These are phyloP conservation scores for Coriaria nepalensis DNA, from an alignment of 306 rosid genomes.

Conservation along the genomic window DNA sequence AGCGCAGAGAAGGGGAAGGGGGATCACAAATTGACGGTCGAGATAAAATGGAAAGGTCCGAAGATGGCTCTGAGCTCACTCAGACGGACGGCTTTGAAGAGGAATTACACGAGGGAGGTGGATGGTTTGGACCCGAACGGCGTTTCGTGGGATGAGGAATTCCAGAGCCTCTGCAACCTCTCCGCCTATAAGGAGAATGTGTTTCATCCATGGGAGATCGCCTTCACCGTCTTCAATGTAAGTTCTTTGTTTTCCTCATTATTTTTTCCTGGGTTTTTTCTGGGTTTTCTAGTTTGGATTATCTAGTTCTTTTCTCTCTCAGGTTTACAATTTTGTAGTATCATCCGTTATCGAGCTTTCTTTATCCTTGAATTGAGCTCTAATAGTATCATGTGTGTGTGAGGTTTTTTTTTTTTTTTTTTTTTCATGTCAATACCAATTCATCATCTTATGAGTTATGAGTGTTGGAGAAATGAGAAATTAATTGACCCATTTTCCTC, in stretches of 20 bases:
- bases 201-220: conserved; percentile 97
- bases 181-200: conserved; percentile 69
- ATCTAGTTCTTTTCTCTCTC: neutral
- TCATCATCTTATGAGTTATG: no score
- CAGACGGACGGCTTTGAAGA: conserved; percentile 43
- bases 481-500: neutral
- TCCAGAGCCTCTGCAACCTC: conserved; percentile 43
- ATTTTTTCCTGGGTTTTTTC: neutral
- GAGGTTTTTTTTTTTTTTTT: no score
- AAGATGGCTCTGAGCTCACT: conserved; percentile 52
- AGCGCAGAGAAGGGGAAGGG: conserved; percentile 8
- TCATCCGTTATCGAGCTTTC: neutral
- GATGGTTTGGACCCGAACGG: conserved; percentile 19
- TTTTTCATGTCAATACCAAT: no score
- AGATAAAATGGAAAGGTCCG: conserved; percentile 87
- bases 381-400: no score
- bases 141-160: conserved; percentile 70
- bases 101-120: conserved; percentile 55
- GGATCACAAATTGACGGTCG: conserved; percentile 27
- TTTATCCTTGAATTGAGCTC: no score
- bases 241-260: conserved; percentile 5
- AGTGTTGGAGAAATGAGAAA: no score
- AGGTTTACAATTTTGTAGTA: no score
- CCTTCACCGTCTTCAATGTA: conserved; percentile 70
- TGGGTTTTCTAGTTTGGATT: no score